Percentiles rank a stretch among this genome's conserved stretches.
Conservation (phyloP, 2,329 filamentous ascomycete species). For the Rhinocladiella mackenziei region DNA sequence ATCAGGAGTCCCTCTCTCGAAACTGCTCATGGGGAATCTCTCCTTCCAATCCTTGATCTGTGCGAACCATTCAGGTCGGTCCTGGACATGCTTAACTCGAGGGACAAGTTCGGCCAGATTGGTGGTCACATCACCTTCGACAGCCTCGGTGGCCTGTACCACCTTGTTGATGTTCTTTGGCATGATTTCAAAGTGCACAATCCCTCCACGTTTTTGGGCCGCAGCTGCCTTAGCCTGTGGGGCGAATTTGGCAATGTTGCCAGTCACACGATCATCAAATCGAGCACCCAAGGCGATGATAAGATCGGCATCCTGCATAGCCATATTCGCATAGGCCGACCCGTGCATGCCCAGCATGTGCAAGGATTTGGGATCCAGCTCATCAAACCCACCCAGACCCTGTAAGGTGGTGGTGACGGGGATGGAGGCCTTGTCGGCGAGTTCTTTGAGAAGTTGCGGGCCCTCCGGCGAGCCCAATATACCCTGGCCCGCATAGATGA, state of each 20-base stretch:
- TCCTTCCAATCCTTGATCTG: constrained; percentile 89
- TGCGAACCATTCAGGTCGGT: constrained; percentile 79
- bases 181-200: constrained; percentile 97
- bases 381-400: constrained; percentile 86
- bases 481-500: constrained; percentile 93
- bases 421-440: constrained; percentile 86
- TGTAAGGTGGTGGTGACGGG: constrained; percentile 95
- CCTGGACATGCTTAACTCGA: constrained; percentile 58
- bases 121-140: constrained; percentile 83
- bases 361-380: constrained; percentile 86
- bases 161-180: constrained; percentile 99
- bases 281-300: constrained; percentile 91
- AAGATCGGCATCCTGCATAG: constrained; percentile 93
- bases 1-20: constrained; percentile 70
- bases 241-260: constrained; percentile 77
- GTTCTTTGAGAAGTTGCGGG: constrained; percentile 71
- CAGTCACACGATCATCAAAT: constrained; percentile 93
- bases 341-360: constrained; percentile 99
- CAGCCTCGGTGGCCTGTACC: constrained; percentile 89
- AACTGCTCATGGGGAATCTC: constrained; percentile 79
- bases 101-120: constrained; percentile 76
- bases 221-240: constrained; percentile 82
- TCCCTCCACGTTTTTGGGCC: constrained; percentile 80
- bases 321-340: constrained; percentile 93
- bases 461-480: constrained; percentile 76